Evolutionary conservation across 257 asterid genomes (phyloP), one percentile per base, ranked within the genome.

Genomic region (Solanum okadae): DNA sequence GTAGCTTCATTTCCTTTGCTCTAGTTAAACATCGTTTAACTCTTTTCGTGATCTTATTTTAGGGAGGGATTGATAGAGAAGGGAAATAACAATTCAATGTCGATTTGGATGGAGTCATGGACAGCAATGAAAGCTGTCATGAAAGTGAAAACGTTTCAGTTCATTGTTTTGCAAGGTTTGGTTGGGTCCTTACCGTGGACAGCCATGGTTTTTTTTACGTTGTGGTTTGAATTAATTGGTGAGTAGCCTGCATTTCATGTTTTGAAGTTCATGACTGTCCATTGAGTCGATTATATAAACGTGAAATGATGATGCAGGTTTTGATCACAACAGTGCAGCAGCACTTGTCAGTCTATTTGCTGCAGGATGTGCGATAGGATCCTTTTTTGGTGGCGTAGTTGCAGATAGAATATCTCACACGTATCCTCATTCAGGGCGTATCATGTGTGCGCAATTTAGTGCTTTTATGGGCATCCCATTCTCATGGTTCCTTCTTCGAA

Each of bases 141-240:
- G 92, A 95, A 91, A 89, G 95, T 97, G 75, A 95, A 92, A 86
- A 96, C 99, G 18, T 97, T 96, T 92, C 99, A 93, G 93, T 93
- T 93, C 93, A 97, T 97, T 38, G 98, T 97, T 83, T 87, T 97
- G 91, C 99, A 97, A 88, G 99, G 99, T 63, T 89, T 97, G 8
- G 98, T 96, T 52, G 99, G 99, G 29, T 95, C 98, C 8, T 88
- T 97, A 84, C 98, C 98, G 10, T 96, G 99, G 98, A 96, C 98
- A 6, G 98, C 99, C 27, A 91, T 95, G 38, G 99, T 97, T 70
- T 97, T 97, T 94, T 91, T 94, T 89, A 97, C 98, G 18, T 87
- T 95, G 75, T 97, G 99, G 99, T 95, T 97, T 68, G 98, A 97
- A 91, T 90, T 97, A 79, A 97, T 97, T 22, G 99, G 99, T 96